Evolutionary conservation across 305 asterid genomes (phyloP), one percentile per base, ranked within the genome.

Genomic region (Ilex paraguariensis): DNA sequence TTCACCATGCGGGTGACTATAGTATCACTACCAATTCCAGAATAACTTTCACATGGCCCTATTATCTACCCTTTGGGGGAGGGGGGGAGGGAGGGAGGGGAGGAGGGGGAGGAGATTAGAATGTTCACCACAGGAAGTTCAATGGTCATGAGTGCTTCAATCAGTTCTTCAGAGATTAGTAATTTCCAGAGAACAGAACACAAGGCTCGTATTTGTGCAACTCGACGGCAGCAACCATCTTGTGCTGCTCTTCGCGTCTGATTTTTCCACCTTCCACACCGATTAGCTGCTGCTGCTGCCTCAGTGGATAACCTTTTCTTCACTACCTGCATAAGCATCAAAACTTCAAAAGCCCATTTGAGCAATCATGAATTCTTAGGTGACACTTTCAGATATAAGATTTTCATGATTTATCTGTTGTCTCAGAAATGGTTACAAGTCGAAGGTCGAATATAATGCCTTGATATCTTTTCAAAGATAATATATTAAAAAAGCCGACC

Each of bases 151-250:
- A 93, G 87, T 70, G 88, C 84, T 70, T 82, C 95, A 63, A 76
- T 71, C 61, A 93, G 91, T 63, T 78, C 82, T 75, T 93, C 97
- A 66, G 99, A 82, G 49, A 82, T 79, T 49, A 90, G 66, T 66
- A 93, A 71, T 77, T 90, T 93, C 99, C 99, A 93, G 7, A 88
- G 81, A 72, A 83, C 87, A 74, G 88, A 80, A 83, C 73, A 74
- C 65, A 93, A 76, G 52, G 93, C 95, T 70, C 95, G 95, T 69
- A 79, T 83, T 65, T 93, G 98, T 64, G 97, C 90, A 59, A 78
- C 98, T 74, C 98, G 82, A 52, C 92, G 83, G 70, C 98, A 92
- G 80, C 98, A 92, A 63, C 98, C 98, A 80, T 90, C 84, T 70
- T 87, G 95, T 31, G 98, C 97, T 73, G 87, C 98, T 71, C 83